Conservation (phyloP, 2,329 filamentous ascomycete species). For the Colletotrichum plurivorum region DNA sequence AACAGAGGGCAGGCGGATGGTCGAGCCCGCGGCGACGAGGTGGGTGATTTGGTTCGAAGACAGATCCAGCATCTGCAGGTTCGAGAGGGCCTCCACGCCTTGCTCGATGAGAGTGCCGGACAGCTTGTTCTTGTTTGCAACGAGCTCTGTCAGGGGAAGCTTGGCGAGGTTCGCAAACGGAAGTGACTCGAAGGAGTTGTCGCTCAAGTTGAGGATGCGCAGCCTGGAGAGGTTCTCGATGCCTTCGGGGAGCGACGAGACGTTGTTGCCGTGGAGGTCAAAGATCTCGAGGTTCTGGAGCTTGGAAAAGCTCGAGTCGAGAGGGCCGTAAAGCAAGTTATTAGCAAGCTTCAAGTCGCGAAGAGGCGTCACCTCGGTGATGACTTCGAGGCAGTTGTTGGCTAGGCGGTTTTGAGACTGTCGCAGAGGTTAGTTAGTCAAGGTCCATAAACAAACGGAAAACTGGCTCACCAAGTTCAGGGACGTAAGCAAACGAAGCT, state of each 20-base stretch:
- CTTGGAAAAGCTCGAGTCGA: constrained; percentile 74
- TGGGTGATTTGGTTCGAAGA: constrained; percentile 80
- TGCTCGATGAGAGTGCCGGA: constrained; percentile 79
- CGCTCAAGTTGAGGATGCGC: constrained; percentile 82
- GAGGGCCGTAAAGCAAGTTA: constrained; percentile 78
- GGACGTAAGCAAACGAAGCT: constrained; percentile 80
- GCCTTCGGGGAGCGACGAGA: constrained; percentile 78
- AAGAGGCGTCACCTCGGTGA: constrained; percentile 80
- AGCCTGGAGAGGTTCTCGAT: constrained; percentile 78
- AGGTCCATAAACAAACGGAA: accelerated
- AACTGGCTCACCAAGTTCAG: constrained; percentile 79
- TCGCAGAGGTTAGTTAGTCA: constrained; percentile 45
- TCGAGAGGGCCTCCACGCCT: constrained; percentile 69
- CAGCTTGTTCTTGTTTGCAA: constrained; percentile 84
- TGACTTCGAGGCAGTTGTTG: constrained; percentile 78
- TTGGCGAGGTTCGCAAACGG: constrained; percentile 78
- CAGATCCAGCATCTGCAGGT: constrained; percentile 83
- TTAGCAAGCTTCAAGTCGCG: constrained; percentile 86
- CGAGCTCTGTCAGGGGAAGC: constrained; percentile 80
- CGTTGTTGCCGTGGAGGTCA: constrained; percentile 85
- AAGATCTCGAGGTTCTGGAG: constrained; percentile 82
- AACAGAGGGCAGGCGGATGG: constrained; percentile 77
- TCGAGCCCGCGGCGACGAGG: constrained; percentile 58
- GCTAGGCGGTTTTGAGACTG: constrained; percentile 86
- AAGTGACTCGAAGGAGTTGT: constrained; percentile 81